These are phyloP conservation scores for Sonneratia alba DNA, from an alignment of 345 rosid species.

Conservation along the genomic window DNA sequence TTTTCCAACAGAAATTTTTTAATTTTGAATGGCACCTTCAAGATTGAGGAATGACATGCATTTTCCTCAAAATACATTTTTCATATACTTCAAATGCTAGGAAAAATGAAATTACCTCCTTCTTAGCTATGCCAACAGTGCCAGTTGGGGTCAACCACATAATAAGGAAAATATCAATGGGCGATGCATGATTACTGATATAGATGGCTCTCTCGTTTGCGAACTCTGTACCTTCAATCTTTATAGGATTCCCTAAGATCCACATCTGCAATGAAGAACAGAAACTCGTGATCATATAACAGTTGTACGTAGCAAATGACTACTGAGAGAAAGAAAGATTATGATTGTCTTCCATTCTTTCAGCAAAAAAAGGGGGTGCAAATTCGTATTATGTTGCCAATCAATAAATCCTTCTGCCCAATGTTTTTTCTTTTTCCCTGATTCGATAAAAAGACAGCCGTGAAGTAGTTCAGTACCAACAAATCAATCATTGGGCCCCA, in stretches of 20 bases:
- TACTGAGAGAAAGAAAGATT: neutral
- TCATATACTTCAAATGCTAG: neutral
- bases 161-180: conserved; percentile 38
- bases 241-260: conserved; percentile 45
- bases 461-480: neutral
- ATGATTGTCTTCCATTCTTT: no score
- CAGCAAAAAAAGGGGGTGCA: no score
- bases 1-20: neutral
- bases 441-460: no score
- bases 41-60: conserved; percentile 1
- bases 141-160: conserved; percentile 53
- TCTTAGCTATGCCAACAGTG: conserved; percentile 50
- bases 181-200: conserved; percentile 53
- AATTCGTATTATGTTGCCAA: no score
- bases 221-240: conserved; percentile 38
- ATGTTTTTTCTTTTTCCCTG: no score
- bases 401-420: no score
- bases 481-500: neutral
- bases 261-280: conserved; percentile 39
- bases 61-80: neutral
- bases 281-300: conserved; percentile 1
- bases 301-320: neutral
- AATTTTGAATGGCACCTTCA: neutral
- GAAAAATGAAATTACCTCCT: conserved; percentile 25
- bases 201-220: conserved; percentile 38